phyloP scores from a whole-genome alignment of 176 grass and related monocot genomes.

The maize (Zea mays) region DNA sequence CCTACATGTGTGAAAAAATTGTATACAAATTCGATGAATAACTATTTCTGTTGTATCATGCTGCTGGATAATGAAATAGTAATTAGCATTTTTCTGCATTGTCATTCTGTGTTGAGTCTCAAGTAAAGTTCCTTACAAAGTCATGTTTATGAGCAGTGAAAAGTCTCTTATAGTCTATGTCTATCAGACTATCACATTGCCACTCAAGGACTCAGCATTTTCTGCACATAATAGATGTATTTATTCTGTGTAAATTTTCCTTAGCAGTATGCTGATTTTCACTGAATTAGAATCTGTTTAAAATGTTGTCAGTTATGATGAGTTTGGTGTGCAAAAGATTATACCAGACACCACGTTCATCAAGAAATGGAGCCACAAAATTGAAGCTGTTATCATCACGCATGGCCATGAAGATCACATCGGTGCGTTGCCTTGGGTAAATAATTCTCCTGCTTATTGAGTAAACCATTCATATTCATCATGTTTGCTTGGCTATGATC shows the following conservation, averaged over 20 bases:
- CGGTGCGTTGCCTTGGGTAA: constrained; percentile 99
- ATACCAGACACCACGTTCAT: constrained; percentile 98
- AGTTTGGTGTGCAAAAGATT: constrained; percentile 98
- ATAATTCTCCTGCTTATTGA: constrained; percentile 54
- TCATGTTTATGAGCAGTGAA: background rate
- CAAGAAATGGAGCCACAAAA: constrained; percentile 98
- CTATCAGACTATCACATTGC: too few relatives aligned
- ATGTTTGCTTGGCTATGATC: constrained; percentile 11
- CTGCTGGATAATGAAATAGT: background rate
- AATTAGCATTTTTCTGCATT: background rate
- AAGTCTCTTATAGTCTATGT: constrained; percentile 3
- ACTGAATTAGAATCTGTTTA: constrained; percentile 17
- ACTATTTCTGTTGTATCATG: too few relatives aligned
- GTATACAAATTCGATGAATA: background rate
- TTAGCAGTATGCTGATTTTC: background rate
- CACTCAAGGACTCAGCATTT: background rate
- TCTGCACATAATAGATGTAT: too few relatives aligned
- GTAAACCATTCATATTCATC: constrained; percentile 20
- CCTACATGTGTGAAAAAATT: background rate
- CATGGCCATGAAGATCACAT: constrained; percentile 99
- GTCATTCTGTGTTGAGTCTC: constrained; percentile 3
- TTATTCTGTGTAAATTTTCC: constrained; percentile 22
- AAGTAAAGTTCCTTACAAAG: constrained; percentile 17
- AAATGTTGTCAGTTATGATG: constrained; percentile 67
- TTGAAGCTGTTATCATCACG: constrained; percentile 98